These are phyloP conservation scores for Globisporangium lucens DNA, from an alignment of 352 stramenopile species.

Conservation along the genomic window DNA sequence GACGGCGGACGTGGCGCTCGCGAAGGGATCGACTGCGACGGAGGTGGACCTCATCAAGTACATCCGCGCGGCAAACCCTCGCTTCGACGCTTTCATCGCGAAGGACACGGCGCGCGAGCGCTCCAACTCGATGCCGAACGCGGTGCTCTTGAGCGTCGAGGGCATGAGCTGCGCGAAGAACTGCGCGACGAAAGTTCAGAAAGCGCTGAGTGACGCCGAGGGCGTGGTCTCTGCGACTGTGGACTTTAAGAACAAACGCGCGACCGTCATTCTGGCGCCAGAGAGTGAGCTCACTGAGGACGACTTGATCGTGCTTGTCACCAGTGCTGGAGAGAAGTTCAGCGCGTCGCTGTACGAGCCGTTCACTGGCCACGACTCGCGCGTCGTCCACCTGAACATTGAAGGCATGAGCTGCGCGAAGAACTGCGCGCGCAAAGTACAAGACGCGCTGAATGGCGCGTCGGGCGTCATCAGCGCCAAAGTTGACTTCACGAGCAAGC, in stretches of 20 bases:
- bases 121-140: constrained; percentile 50
- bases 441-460: constrained; percentile 52
- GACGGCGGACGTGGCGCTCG: constrained; percentile 68
- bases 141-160: constrained; percentile 68
- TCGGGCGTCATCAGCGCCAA: constrained; percentile 74
- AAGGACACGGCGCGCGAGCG: constrained; percentile 44
- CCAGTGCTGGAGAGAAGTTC: constrained; percentile 43
- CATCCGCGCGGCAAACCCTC: constrained; percentile 65
- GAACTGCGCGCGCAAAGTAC: constrained; percentile 76
- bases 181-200: constrained; percentile 58
- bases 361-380: constrained; percentile 63
- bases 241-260: constrained; percentile 65
- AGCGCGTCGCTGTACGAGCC: constrained; percentile 60
- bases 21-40: constrained; percentile 74
- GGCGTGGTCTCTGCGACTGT: constrained; percentile 71
- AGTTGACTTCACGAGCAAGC: constrained; percentile 74
- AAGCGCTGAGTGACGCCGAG: constrained; percentile 38
- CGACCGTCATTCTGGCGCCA: constrained; percentile 62
- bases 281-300: constrained; percentile 59
- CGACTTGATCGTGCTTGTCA: constrained; percentile 65
- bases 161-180: constrained; percentile 76
- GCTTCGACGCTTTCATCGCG: constrained; percentile 70
- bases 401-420: constrained; percentile 76
- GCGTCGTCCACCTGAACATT: constrained; percentile 68
- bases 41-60: constrained; percentile 87